Evolutionary conservation across 768 basidiomycete genomes (phyloP).

Genomic region (Zangia roseola): DNA sequence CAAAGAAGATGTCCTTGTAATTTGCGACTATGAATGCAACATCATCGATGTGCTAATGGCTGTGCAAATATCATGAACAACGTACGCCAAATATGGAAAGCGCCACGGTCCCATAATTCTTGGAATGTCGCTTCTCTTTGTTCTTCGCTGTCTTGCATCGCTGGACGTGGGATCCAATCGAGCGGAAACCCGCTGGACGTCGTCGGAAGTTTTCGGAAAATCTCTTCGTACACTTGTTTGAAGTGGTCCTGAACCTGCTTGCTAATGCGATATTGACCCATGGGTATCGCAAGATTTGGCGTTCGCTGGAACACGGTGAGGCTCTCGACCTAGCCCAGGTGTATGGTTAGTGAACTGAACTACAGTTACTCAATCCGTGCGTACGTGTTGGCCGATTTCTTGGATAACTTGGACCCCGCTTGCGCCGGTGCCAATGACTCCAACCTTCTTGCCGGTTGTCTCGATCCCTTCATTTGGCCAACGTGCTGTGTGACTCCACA

Average conservation of each 20-base stretch:
- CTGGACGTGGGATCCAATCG: slow-evolving; percentile 3
- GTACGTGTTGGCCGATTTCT: slow-evolving; percentile 13
- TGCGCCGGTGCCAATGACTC: slow-evolving; percentile 17
- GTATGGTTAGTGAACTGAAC: not conserved
- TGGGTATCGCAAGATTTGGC: slow-evolving; percentile 12
- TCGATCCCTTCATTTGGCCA: slow-evolving; percentile 19
- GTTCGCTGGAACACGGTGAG: slow-evolving; percentile 17
- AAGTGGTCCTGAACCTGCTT: slow-evolving; percentile 10
- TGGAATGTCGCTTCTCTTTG: slow-evolving; percentile 7
- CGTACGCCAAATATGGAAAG: slow-evolving; percentile 12
- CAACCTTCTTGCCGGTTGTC: slow-evolving; percentile 10
- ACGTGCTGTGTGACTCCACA: slow-evolving; percentile 8
- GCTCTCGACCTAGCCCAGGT: slow-evolving; percentile 1
- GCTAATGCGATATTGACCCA: slow-evolving; percentile 11
- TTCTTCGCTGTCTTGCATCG: slow-evolving; percentile 11
- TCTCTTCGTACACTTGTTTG: slow-evolving; percentile 11
- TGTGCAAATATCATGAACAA: not conserved
- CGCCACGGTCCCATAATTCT: slow-evolving; percentile 8
- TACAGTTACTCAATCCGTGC: not conserved
- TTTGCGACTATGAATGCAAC: not conserved
- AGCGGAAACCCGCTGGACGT: not conserved
- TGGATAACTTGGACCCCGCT: slow-evolving; percentile 15
- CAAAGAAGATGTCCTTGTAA: slow-evolving; percentile 2
- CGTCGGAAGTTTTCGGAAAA: not conserved
- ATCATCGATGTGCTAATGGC: not conserved